Conservation (phyloP, 2,329 filamentous ascomycete species). For the Arthrobotrys musiformis region DNA sequence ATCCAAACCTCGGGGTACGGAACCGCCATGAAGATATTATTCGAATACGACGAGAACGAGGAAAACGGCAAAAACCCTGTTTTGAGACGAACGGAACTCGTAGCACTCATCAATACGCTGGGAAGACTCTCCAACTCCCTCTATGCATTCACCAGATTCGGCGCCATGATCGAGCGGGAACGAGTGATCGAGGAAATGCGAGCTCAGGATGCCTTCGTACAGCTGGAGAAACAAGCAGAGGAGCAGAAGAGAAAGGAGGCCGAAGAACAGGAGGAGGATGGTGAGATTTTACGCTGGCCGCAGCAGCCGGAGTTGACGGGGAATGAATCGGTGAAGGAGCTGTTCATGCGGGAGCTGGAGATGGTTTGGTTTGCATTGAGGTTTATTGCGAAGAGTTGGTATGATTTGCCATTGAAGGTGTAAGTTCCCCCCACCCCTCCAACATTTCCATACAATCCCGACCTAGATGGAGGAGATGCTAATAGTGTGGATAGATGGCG, state of each 20-base stretch:
- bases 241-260: slow-evolving; percentile 53
- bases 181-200: slow-evolving; percentile 62
- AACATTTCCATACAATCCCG: background rate
- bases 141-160: slow-evolving; percentile 77
- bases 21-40: slow-evolving; percentile 92
- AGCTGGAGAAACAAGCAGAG: slow-evolving; percentile 46
- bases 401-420: slow-evolving; percentile 74
- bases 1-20: slow-evolving; percentile 94
- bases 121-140: slow-evolving; percentile 86
- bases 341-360: slow-evolving; percentile 72
- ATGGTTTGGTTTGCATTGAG: slow-evolving; percentile 72
- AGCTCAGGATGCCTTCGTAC: slow-evolving; percentile 59
- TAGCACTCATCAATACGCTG: slow-evolving; percentile 93
- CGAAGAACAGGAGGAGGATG: background rate
- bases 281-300: slow-evolving; percentile 18
- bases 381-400: slow-evolving; percentile 77
- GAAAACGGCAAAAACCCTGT: slow-evolving; percentile 73
- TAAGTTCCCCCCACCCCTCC: slow-evolving; percentile 67
- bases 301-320: slow-evolving; percentile 54
- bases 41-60: slow-evolving; percentile 77
- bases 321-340: slow-evolving; percentile 68
- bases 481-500: slow-evolving; percentile 29
- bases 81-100: slow-evolving; percentile 88
- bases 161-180: slow-evolving; percentile 66
- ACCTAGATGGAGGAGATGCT: background rate